Evolutionary conservation across 345 rosid genomes (phyloP), one percentile per base, ranked within the genome.

Genomic region (Excoecaria agallocha): DNA sequence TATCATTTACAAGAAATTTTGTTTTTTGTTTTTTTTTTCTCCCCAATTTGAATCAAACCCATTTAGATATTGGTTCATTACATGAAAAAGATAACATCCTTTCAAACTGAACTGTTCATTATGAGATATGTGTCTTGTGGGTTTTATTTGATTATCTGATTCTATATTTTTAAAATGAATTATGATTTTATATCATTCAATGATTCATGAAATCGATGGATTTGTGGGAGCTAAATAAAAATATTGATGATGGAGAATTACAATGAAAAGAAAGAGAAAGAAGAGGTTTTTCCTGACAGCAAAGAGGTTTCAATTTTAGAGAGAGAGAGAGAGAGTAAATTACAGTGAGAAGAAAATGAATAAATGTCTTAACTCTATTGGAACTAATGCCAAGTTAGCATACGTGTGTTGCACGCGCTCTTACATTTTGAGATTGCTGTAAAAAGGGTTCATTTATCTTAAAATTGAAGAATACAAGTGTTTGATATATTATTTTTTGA

Each of bases 231-330:
- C 22, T 41, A 38, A 45, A 17, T 8, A 12, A 37, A 17, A 35
- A 17, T 66, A 4, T 61, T 9, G 58, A 69, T 62, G 79, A 83
- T 85, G 92, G 84, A 70, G 69, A 78, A 69, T 70, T 70, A 7
- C 66, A 60, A 69, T 10, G 86, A 71, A 61, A 85, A 79, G 74
- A 85, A 79, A 48, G 88, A 80, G 9, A 87, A 81, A 30, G 87
- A 83, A 5, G 89, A 83, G 13, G 73, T 65, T 35, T 90, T 30
- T n/a, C n/a, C n/a, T n/a, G n/a, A n/a, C n/a, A n/a, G n/a, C n/a
- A n/a, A n/a, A n/a, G n/a, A n/a, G n/a, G n/a, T n/a, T n/a, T n/a
- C n/a, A n/a, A n/a, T n/a, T n/a, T n/a, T n/a, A n/a, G n/a, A n/a
- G n/a, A n/a, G n/a, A n/a, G n/a, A n/a, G n/a, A n/a, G n/a, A n/a